These are phyloP conservation scores for Urostyla sp. DNA, from an alignment of 73 alveolate genomes.

Conservation along the genomic window DNA sequence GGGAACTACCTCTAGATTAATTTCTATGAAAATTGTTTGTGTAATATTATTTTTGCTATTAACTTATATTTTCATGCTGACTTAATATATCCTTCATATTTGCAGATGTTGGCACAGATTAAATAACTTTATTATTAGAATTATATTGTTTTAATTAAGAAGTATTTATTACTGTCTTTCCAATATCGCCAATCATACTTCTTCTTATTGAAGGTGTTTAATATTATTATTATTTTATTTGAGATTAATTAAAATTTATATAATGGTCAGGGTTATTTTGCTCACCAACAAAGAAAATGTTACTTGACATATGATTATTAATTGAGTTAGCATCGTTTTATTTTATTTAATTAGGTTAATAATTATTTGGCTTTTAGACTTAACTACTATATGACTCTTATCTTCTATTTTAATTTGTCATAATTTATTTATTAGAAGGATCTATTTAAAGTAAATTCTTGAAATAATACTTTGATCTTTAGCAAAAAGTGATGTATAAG, in stretches of 20 bases:
- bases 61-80: not conserved
- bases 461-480: no score
- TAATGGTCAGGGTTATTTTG: no score
- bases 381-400: no score
- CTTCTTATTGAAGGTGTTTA: not conserved
- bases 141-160: not conserved
- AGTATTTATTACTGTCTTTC: slow-evolving; percentile 20
- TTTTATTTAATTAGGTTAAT: not conserved
- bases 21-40: not conserved
- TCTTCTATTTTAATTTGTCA: no score
- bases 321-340: not conserved
- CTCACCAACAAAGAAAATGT: no score
- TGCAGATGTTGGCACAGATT: no score
- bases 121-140: not conserved
- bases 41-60: not conserved
- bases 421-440: no score
- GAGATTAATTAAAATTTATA: no score
- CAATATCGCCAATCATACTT: slow-evolving; percentile 39
- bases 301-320: not conserved
- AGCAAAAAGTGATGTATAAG: no score
- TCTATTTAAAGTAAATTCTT: no score
- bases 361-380: not conserved
- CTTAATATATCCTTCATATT: slow-evolving; percentile 14
- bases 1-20: not conserved
- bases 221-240: no score